Conservation (phyloP, 192 early-diverging fungal genomes). For the Mortierella antarctica region DNA sequence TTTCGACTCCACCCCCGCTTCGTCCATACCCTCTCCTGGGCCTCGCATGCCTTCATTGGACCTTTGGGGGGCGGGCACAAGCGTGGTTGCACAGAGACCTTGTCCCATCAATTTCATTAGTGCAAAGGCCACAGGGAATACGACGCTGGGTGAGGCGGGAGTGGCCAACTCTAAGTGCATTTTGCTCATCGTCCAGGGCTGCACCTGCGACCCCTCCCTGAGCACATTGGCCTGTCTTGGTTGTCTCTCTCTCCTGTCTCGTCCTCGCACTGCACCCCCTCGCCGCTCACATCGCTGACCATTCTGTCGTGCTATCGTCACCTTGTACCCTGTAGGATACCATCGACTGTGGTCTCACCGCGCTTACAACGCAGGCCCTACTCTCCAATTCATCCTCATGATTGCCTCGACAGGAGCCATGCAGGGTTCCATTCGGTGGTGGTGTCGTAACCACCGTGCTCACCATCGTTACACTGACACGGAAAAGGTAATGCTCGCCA, state of each 20-base stretch:
- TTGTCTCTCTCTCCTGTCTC: neutral
- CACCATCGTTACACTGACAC: constrained; percentile 78
- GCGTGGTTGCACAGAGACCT: too few species aligned
- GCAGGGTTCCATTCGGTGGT: constrained; percentile 86
- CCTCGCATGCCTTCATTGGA: too few species aligned
- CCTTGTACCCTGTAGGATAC: constrained; percentile 62
- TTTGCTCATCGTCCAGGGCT: neutral
- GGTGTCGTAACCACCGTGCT: constrained; percentile 83
- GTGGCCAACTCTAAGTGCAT: constrained; percentile 3
- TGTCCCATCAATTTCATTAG: neutral
- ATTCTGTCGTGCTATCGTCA: neutral
- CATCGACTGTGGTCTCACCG: constrained; percentile 86
- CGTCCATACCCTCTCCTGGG: too few species aligned
- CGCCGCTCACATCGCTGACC: neutral
- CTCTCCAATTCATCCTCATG: constrained; percentile 68
- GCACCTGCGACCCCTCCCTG: too few species aligned
- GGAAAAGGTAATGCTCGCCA: constrained; percentile 26
- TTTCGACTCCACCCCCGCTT: too few species aligned
- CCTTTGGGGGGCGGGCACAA: too few species aligned
- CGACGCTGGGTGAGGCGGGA: neutral
- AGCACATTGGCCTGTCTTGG: neutral
- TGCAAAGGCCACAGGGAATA: neutral
- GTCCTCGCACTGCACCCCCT: neutral
- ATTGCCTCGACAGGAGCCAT: constrained; percentile 72
- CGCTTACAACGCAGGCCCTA: constrained; percentile 69